Conservation (phyloP, 345 rosid genomes). For the Gossypium ekmanianum region DNA sequence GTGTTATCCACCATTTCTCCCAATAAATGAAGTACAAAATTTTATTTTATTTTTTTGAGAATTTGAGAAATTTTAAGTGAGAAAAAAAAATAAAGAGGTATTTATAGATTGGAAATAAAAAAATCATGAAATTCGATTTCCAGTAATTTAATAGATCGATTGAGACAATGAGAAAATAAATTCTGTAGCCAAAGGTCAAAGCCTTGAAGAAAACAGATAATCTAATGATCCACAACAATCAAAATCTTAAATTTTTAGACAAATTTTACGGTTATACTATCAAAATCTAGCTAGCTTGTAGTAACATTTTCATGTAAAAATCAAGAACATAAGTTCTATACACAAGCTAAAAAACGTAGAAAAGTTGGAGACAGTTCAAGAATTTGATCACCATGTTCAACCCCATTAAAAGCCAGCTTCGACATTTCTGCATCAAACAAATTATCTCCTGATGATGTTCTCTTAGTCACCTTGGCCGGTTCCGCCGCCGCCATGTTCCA, state of each 20-base stretch:
- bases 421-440: neutral
- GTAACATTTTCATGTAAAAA: neutral
- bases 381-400: neutral
- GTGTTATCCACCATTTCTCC: no score
- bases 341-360: conserved; percentile 7
- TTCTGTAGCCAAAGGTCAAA: no score
- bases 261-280: neutral
- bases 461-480: neutral
- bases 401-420: neutral
- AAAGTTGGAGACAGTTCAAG: conserved; percentile 2
- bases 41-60: no score
- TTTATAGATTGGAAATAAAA: no score
- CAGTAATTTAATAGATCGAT: no score
- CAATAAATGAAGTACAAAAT: no score
- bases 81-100: no score
- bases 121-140: no score
- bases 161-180: no score
- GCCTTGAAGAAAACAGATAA: neutral
- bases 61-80: no score
- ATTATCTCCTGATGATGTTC: neutral
- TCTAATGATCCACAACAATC: neutral
- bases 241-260: neutral
- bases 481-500: neutral
- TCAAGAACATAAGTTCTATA: neutral
- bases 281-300: neutral